Percentiles rank a stretch among this genome's conserved stretches.
These are phyloP conservation scores for Mucor mucedo DNA, from an alignment of 371 early-diverging fungal species.

Conservation along the genomic window DNA sequence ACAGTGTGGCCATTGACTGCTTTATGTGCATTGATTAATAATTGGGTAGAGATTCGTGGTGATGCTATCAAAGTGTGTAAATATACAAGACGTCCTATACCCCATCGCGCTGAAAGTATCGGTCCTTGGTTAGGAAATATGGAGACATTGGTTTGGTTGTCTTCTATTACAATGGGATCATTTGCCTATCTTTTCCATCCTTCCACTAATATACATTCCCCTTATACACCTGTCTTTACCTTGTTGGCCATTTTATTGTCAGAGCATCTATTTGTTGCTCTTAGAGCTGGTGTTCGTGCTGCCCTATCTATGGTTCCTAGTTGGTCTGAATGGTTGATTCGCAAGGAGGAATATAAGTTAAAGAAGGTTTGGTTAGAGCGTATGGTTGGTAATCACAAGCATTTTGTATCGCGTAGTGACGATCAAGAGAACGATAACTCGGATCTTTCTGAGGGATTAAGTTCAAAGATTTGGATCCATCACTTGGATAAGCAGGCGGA, in stretches of 20 bases:
- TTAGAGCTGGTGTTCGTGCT: constrained; percentile 36
- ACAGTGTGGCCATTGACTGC: constrained; percentile 85
- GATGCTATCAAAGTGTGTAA: constrained; percentile 89
- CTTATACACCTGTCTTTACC: constrained; percentile 48
- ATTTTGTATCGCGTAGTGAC: constrained; percentile 13
- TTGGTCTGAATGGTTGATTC: constrained; percentile 41
- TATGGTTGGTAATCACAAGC: constrained; percentile 22
- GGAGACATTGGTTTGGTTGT: constrained; percentile 68
- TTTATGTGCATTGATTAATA: constrained; percentile 80
- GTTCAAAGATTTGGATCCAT: constrained; percentile 21
- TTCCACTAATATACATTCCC: constrained; percentile 51
- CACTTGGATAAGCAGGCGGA: constrained; percentile 23
- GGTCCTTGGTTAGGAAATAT: constrained; percentile 87
- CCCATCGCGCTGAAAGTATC: constrained; percentile 79
- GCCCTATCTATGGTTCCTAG: constrained; percentile 38
- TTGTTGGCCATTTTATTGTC: constrained; percentile 46
- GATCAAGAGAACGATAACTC: constrained; percentile 6
- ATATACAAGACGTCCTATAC: constrained; percentile 79
- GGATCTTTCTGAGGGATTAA: constrained; percentile 20
- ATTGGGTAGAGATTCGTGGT: constrained; percentile 86
- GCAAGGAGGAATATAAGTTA: constrained; percentile 46
- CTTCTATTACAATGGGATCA: constrained; percentile 77
- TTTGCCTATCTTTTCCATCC: constrained; percentile 73
- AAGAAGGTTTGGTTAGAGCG: constrained; percentile 50
- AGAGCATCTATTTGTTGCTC: constrained; percentile 50